Conservation (phyloP, 495 filamentous ascomycete genomes). For the Penicillium manginii region DNA sequence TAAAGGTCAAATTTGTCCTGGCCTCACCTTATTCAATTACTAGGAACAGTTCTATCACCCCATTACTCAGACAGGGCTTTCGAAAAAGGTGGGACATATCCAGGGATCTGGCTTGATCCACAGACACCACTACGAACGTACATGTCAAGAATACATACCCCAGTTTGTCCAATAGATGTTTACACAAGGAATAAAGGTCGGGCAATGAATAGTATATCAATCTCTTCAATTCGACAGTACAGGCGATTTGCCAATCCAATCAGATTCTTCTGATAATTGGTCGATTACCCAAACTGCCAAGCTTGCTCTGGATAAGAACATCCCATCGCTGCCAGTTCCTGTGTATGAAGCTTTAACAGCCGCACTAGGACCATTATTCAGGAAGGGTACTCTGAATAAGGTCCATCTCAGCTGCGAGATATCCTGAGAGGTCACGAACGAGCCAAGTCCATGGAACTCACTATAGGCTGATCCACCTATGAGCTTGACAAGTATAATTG, state of each 20-base stretch:
- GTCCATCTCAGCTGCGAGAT: constrained; percentile 1
- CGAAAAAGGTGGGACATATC: no score
- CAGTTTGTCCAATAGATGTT: no score
- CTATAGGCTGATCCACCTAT: constrained; percentile 4
- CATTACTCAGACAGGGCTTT: no score
- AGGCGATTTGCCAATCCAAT: background rate
- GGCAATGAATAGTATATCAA: no score
- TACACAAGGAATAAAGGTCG: no score
- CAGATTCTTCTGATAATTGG: background rate
- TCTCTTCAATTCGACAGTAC: background rate
- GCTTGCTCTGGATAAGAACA: background rate
- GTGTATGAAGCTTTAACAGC: constrained; percentile 10
- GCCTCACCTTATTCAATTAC: no score
- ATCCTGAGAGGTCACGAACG: constrained; percentile 4
- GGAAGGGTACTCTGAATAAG: constrained; percentile 6
- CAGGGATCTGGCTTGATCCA: no score
- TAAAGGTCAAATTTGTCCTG: no score
- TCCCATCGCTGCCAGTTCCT: constrained; percentile 2
- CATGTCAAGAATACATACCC: no score
- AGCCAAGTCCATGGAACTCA: background rate
- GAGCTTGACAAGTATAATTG: background rate
- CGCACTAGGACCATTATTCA: constrained; percentile 9
- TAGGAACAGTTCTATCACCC: no score
- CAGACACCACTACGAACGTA: no score
- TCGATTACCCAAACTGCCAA: constrained; percentile 7